Percentiles rank a stretch among this genome's conserved stretches.
Evolutionary conservation across 352 stramenopile genomes (phyloP).

Genomic region (Globisporangium megalacanthum): DNA sequence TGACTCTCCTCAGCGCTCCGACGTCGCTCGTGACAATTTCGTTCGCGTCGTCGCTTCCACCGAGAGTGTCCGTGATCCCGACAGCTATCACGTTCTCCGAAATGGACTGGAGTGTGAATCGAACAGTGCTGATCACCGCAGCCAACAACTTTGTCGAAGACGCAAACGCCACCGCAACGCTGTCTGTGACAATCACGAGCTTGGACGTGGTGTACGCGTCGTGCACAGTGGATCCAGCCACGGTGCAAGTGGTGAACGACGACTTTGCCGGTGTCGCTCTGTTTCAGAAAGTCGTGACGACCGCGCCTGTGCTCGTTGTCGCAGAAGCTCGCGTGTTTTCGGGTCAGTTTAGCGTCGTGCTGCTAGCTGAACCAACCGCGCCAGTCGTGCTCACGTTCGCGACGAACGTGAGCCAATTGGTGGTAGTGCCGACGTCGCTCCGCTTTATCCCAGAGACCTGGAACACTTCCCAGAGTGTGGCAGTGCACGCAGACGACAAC

Average conservation of each 20-base stretch:
- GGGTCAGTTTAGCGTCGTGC: conserved; percentile 40
- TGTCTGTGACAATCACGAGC: conserved; percentile 23
- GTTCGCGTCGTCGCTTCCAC: conserved; percentile 22
- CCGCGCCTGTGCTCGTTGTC: conserved; percentile 32
- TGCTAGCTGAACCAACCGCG: conserved; percentile 36
- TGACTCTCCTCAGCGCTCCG: conserved; percentile 41
- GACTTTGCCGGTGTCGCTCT: conserved; percentile 38
- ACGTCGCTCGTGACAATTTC: conserved; percentile 23
- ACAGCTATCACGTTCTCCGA: conserved; percentile 21
- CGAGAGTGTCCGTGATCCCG: conserved; percentile 25
- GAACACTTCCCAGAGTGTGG: conserved; percentile 39
- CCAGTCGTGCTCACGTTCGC: conserved; percentile 28
- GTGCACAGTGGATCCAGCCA: conserved; percentile 15
- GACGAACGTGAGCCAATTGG: conserved; percentile 30
- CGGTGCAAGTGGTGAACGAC: conserved; percentile 48
- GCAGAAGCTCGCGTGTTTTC: conserved; percentile 42
- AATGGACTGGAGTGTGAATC: conserved; percentile 26
- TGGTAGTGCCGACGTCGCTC: conserved; percentile 27
- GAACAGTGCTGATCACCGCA: conserved; percentile 29
- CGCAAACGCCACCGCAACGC: conserved; percentile 16
- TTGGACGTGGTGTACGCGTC: conserved; percentile 30
- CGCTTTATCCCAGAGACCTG: conserved; percentile 38
- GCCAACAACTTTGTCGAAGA: conserved; percentile 57
- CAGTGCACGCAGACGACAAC: conserved; percentile 44
- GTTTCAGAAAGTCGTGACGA: conserved; percentile 34